A percentile compares a stretch with the other conserved stretches of the same genome.
phyloP scores from a whole-genome alignment of 2,329 filamentous ascomycete species.

The Tolypocladium endophyticum region DNA sequence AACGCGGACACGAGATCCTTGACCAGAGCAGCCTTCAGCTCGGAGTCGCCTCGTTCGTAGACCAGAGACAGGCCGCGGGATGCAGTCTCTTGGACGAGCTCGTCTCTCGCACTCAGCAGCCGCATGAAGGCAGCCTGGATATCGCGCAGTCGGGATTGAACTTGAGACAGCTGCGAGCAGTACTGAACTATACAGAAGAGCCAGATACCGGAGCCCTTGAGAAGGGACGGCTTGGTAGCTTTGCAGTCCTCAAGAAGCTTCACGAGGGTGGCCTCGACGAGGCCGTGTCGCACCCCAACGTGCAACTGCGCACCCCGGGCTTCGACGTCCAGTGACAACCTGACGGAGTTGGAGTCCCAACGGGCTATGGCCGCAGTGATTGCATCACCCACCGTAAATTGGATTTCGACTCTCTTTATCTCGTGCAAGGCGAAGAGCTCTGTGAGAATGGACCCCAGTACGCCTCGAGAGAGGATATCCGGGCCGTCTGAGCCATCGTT shows the following conservation, averaged over 20 bases:
- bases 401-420: conserved; percentile 73
- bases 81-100: conserved; percentile 91
- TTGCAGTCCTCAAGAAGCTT: conserved; percentile 70
- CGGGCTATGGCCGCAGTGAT: conserved; percentile 66
- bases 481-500: conserved; percentile 13
- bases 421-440: conserved; percentile 71
- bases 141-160: conserved; percentile 64
- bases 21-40: conserved; percentile 71
- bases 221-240: conserved; percentile 75
- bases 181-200: conserved; percentile 84
- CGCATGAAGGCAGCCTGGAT: conserved; percentile 83
- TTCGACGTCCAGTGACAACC: conserved; percentile 67
- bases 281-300: conserved; percentile 26
- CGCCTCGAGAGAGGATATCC: conserved; percentile 18
- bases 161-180: conserved; percentile 65
- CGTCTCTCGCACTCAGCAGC: conserved; percentile 78
- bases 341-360: conserved; percentile 74
- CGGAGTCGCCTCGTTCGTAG: conserved; percentile 81
- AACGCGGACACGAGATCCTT: conserved; percentile 83
- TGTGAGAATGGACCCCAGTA: conserved; percentile 47
- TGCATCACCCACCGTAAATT: conserved; percentile 85
- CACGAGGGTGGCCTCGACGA: conserved; percentile 49
- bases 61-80: conserved; percentile 85
- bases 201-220: conserved; percentile 93
- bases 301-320: conserved; percentile 23